Percentiles rank a stretch among this genome's conserved stretches.
Evolutionary conservation across 78 protist genomes (phyloP).

Genomic region (Protostelium mycophagum): DNA sequence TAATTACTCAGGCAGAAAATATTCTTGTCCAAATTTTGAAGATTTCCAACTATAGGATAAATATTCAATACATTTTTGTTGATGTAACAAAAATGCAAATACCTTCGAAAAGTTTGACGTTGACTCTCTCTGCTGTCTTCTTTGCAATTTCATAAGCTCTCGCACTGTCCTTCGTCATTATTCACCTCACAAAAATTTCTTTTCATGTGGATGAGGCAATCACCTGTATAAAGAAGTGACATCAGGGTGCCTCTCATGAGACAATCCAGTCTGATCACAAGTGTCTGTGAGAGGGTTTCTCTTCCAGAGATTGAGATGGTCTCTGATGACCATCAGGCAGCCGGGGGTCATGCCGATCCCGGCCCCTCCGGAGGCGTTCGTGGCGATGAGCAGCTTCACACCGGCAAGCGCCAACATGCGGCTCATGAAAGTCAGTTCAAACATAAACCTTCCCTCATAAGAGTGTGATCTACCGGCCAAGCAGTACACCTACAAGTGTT

Average conservation of each 20-base stretch:
- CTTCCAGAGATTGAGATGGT: constrained; percentile 1
- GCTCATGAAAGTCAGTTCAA: constrained; percentile 8
- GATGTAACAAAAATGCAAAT: too few relatives aligned
- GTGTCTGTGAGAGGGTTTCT: background rate
- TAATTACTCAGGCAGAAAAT: background rate
- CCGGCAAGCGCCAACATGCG: constrained; percentile 24
- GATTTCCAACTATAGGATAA: too few relatives aligned
- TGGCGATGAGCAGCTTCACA: constrained; percentile 21
- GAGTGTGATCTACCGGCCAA: constrained; percentile 22
- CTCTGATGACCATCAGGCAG: constrained; percentile 20
- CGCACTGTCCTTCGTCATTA: background rate
- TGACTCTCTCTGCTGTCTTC: constrained; percentile 7
- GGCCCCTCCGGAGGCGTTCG: constrained; percentile 31
- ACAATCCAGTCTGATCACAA: constrained; percentile 7
- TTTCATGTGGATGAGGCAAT: background rate
- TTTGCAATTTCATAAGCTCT: background rate
- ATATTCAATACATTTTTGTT: too few relatives aligned
- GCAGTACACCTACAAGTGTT: constrained; percentile 11
- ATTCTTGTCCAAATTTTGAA: background rate
- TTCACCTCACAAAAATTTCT: too few relatives aligned
- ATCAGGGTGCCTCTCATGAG: background rate
- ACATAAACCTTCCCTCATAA: constrained; percentile 18
- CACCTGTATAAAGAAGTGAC: background rate
- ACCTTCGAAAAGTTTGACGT: constrained; percentile 44
- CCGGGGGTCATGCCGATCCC: constrained; percentile 25